phyloP scores from a whole-genome alignment of 768 basidiomycete genomes.

The Leccinum boreale region DNA sequence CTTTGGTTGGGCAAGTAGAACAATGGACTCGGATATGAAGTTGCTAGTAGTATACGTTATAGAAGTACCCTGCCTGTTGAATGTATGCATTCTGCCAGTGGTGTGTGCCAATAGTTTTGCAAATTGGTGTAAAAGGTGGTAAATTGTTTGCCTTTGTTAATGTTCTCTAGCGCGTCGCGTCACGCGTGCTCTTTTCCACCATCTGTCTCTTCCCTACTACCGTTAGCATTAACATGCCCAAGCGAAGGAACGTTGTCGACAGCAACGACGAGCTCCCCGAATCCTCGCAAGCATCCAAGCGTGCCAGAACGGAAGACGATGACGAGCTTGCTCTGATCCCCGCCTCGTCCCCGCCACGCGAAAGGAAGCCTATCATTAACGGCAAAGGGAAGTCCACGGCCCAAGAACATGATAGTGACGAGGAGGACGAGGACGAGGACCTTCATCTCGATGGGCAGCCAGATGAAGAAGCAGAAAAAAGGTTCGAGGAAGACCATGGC shows the following conservation, averaged over 20 bases:
- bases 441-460: slow-evolving; percentile 34
- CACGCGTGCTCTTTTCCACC: slow-evolving; percentile 13
- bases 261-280: slow-evolving; percentile 40
- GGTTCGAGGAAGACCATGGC: slow-evolving; percentile 61
- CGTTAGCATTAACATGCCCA: slow-evolving; percentile 43
- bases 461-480: slow-evolving; percentile 58
- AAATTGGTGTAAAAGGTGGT: no score
- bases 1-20: not conserved
- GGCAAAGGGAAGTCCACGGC: slow-evolving; percentile 33
- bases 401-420: slow-evolving; percentile 28
- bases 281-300: slow-evolving; percentile 39
- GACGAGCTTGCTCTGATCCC: slow-evolving; percentile 30
- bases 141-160: slow-evolving; percentile 24
- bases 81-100: no score
- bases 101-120: no score
- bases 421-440: slow-evolving; percentile 31
- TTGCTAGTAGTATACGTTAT: no score
- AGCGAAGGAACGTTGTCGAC: slow-evolving; percentile 45
- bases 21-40: no score
- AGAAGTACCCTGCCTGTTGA: no score
- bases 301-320: slow-evolving; percentile 40
- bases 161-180: slow-evolving; percentile 25
- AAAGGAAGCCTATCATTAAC: slow-evolving; percentile 30
- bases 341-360: slow-evolving; percentile 11
- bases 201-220: not conserved